Conservation (phyloP, 495 filamentous ascomycete species). For the Penicillium riverlandense region DNA sequence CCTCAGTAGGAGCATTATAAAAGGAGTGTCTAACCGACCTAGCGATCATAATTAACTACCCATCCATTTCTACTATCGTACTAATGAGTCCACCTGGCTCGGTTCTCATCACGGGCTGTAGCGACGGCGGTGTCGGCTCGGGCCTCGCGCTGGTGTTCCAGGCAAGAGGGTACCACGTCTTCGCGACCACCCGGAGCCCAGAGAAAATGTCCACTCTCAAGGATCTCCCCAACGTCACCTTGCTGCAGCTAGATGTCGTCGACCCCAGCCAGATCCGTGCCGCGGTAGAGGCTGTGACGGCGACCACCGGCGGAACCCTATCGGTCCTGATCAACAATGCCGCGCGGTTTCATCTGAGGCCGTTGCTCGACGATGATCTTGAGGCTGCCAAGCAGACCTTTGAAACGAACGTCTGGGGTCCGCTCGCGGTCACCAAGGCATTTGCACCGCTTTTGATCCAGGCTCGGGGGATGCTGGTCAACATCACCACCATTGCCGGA, state of each 20-base stretch:
- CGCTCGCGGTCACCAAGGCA: slow-evolving; percentile 47
- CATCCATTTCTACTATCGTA: too few relatives aligned
- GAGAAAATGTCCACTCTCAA: slow-evolving; percentile 23
- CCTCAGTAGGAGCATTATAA: too few relatives aligned
- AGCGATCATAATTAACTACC: too few relatives aligned
- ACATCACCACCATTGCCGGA: slow-evolving; percentile 43
- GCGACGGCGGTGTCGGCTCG: slow-evolving; percentile 44
- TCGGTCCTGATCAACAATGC: slow-evolving; percentile 50
- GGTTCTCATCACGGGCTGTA: slow-evolving; percentile 43
- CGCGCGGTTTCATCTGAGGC: not conserved
- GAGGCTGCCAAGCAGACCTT: slow-evolving; percentile 46
- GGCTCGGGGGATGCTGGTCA: slow-evolving; percentile 47
- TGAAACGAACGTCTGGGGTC: slow-evolving; percentile 55
- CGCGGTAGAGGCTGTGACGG: slow-evolving; percentile 15
- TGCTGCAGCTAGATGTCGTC: slow-evolving; percentile 2
- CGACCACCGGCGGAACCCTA: slow-evolving; percentile 11
- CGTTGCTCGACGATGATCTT: slow-evolving; percentile 44
- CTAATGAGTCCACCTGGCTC: not conserved
- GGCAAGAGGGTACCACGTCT: slow-evolving; percentile 41
- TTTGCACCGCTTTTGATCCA: slow-evolving; percentile 47
- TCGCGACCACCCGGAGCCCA: slow-evolving; percentile 45
- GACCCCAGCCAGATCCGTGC: slow-evolving; percentile 25
- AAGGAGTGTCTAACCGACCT: too few relatives aligned
- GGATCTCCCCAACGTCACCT: slow-evolving; percentile 7
- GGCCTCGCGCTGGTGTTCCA: slow-evolving; percentile 46